Conservation (phyloP, 257 asterid genomes). For the Ehretia macrophylla region DNA sequence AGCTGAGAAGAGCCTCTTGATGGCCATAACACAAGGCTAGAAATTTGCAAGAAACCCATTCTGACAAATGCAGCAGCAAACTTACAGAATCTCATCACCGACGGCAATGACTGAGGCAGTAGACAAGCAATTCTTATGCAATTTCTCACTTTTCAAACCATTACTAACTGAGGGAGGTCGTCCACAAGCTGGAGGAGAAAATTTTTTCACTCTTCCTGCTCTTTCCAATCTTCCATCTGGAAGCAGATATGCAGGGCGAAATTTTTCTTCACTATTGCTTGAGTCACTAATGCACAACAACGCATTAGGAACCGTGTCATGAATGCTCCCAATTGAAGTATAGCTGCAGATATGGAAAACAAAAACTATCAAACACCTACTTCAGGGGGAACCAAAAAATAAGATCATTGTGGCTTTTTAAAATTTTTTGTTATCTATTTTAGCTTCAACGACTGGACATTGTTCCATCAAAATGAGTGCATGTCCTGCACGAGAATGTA, state of each 20-base stretch:
- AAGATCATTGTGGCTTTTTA: no score
- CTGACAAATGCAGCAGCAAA: conserved; percentile 14
- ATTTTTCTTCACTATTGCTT: conserved; percentile 41
- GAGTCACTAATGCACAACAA: conserved; percentile 45
- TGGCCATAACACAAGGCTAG: no score
- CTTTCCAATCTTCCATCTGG: conserved; percentile 92
- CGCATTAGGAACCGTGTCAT: conserved; percentile 86
- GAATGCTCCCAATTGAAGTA: conserved; percentile 96
- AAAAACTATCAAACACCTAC: no score
- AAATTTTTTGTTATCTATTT: no score
- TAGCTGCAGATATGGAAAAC: conserved; percentile 43
- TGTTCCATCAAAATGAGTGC: no score
- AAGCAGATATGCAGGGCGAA: conserved; percentile 80
- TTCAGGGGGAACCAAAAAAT: no score
- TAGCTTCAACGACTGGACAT: no score
- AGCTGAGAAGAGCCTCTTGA: no score
- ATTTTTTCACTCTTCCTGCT: conserved; percentile 80
- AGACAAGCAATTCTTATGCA: conserved; percentile 27
- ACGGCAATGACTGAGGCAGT: conserved; percentile 75
- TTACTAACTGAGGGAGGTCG: conserved; percentile 29
- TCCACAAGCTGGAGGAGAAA: conserved; percentile 23
- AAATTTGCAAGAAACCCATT: no score
- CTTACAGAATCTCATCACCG: conserved; percentile 96
- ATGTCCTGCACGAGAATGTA: no score
- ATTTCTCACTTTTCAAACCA: conserved; percentile 42